These are phyloP conservation scores for Arthrinium puccinioides DNA, from an alignment of 2,329 filamentous ascomycete genomes.

Conservation along the genomic window DNA sequence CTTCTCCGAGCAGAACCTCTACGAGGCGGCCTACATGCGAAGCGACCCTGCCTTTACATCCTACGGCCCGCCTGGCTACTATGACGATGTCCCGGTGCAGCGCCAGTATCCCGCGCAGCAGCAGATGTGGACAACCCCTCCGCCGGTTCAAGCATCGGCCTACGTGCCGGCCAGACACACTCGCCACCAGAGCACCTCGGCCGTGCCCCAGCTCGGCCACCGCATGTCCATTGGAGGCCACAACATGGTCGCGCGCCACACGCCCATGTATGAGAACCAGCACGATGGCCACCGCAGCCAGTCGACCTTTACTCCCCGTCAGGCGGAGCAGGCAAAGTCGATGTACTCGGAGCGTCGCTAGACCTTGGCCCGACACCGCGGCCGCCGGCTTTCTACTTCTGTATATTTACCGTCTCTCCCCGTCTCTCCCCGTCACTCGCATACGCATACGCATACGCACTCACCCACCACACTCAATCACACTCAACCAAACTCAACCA, in stretches of 20 bases:
- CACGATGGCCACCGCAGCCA: constrained; percentile 9
- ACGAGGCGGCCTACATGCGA: constrained; percentile 11
- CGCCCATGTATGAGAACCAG: constrained; percentile 5
- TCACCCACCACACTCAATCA: background rate
- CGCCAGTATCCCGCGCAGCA: constrained; percentile 10
- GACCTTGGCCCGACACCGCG: too few relatives aligned
- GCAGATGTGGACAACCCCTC: constrained; percentile 3
- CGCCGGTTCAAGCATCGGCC: background rate
- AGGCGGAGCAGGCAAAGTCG: constrained; percentile 11
- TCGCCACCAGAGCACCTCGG: constrained; percentile 24
- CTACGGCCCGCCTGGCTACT: constrained; percentile 11
- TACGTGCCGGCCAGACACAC: constrained; percentile 12
- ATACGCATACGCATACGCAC: background rate
- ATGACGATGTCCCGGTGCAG: constrained; percentile 11
- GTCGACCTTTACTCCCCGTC: constrained; percentile 8
- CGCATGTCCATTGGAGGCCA: constrained; percentile 7
- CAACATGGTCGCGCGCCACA: constrained; percentile 3
- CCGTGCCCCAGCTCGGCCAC: constrained; percentile 7
- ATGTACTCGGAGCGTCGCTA: constrained; percentile 15
- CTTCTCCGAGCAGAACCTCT: constrained; percentile 10
- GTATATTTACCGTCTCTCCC: background rate
- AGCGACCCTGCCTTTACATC: constrained; percentile 6
- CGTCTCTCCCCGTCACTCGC: background rate
- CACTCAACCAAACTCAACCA: constrained; percentile 3
- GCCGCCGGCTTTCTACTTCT: too few relatives aligned